These are phyloP conservation scores for Eutypa lata DNA, from an alignment of 2,329 filamentous ascomycete genomes.

Conservation along the genomic window DNA sequence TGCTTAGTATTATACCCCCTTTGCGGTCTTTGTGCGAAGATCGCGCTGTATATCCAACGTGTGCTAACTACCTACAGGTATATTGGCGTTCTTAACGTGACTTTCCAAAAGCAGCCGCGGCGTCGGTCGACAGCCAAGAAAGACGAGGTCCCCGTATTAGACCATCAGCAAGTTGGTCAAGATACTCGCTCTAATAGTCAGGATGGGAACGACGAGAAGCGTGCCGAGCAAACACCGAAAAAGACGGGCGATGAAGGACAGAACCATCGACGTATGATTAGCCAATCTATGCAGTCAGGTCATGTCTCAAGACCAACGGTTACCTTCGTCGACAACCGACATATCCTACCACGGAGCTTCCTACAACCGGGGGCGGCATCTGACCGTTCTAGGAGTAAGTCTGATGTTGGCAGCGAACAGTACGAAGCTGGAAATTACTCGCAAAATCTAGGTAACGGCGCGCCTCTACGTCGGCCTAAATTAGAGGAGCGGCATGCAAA, in stretches of 20 bases:
- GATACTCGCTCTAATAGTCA: slow-evolving; percentile 34
- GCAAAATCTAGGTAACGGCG: slow-evolving; percentile 8
- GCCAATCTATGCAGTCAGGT: slow-evolving; percentile 70
- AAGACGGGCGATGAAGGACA: slow-evolving; percentile 19
- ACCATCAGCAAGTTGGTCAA: slow-evolving; percentile 18
- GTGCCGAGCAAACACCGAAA: slow-evolving; percentile 7
- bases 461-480: slow-evolving; percentile 30
- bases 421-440: slow-evolving; percentile 15
- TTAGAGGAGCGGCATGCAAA: slow-evolving; percentile 57
- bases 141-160: slow-evolving; percentile 37
- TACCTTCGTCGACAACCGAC: slow-evolving; percentile 88
- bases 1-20: slow-evolving; percentile 6
- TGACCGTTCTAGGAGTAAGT: slow-evolving; percentile 35
- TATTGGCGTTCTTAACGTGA: slow-evolving; percentile 95
- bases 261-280: slow-evolving; percentile 48
- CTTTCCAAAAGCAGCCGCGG: slow-evolving; percentile 80
- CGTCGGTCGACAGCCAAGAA: slow-evolving; percentile 55
- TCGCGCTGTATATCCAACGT: slow-evolving; percentile 1
- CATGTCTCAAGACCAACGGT: slow-evolving; percentile 77
- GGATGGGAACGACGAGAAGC: slow-evolving; percentile 13
- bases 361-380: slow-evolving; percentile 57
- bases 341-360: slow-evolving; percentile 84
- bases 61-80: slow-evolving; percentile 57
- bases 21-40: not conserved
- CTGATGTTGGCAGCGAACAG: slow-evolving; percentile 26